Base-by-base conservation (phyloP, 2,329 filamentous ascomycete species). In the Penicillium griseofulvum region DNA sequence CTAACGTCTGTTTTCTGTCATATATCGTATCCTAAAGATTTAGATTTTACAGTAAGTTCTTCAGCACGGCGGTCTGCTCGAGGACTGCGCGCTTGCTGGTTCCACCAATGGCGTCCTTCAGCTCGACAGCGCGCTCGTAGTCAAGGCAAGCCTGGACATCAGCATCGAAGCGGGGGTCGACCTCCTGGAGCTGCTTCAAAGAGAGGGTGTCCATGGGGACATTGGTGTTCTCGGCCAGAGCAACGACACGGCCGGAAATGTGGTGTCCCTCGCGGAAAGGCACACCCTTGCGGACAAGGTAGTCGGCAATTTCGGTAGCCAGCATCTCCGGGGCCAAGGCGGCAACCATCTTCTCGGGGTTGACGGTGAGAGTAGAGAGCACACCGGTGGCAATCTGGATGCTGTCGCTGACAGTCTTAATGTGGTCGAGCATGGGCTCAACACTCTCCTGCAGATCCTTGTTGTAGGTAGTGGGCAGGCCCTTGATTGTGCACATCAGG, bases 381-480 rank as follows among this genome's bases (percentile, higher is more conserved):
- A 95, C 87, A 52, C 91, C 89, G 24, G 88, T 89, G 28, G 89
- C 89, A 65, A 96, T 96, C 72, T 88, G 85, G 52, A 95, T 82
- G 68, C 88, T 91, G 78, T 95, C 88, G 54, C 82, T 83, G 58
- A 94, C 81, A 6, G 90, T 93, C 81, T 91, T 89, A 74, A 92
- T 83, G 71, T 87, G 84, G 73, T 95, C 90, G 46, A 96, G 83
- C 76, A 96, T 85, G n/a, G 88, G 87, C 79, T 95, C 88, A 58
- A 90, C 87, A 55, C 85, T 87, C 76, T 96, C 91, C 75, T 96
- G 90, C n/a, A 95, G 76, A 72, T 96, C 90, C 76, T 95, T 96
- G 80, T 95, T 93, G 80, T 95, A 95, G 3, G 88, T 91, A 41
- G 83, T 88, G 2, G 90, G 89, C 28, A 94, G 83, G 53, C 88